phyloP scores from a whole-genome alignment of 768 basidiomycete species.

The Russula sp. region DNA sequence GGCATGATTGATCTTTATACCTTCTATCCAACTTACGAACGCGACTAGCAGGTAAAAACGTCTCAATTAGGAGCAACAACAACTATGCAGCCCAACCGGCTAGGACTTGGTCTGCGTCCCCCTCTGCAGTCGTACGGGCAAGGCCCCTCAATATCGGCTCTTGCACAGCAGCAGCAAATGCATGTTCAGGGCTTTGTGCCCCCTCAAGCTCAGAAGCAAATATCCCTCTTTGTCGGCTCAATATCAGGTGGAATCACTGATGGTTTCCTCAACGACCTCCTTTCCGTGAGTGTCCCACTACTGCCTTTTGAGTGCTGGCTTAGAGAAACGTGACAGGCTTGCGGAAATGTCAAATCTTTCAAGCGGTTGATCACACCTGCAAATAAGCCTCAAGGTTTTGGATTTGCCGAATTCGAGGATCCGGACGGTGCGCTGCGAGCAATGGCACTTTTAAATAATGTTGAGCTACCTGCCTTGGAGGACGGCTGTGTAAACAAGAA shows the following conservation, averaged over 20 bases:
- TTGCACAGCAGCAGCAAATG: conserved; percentile 75
- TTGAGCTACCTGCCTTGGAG: conserved; percentile 55
- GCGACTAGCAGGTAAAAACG: background rate
- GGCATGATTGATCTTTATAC: background rate
- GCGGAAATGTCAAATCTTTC: conserved; percentile 83
- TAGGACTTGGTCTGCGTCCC: conserved; percentile 80
- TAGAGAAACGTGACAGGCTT: conserved; percentile 48
- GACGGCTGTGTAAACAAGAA: conserved; percentile 56
- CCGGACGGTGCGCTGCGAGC: conserved; percentile 85
- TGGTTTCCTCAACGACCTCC: conserved; percentile 65
- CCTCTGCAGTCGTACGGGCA: conserved; percentile 84
- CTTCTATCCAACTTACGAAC: background rate
- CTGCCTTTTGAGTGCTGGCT: background rate
- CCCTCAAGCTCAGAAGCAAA: conserved; percentile 61
- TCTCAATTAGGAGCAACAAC: background rate
- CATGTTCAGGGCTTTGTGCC: conserved; percentile 55
- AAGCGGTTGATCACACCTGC: conserved; percentile 89
- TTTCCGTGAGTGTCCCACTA: conserved; percentile 48
- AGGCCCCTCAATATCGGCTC: conserved; percentile 86
- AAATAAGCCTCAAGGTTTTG: conserved; percentile 93
- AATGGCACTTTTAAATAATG: conserved; percentile 52
- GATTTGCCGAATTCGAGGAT: conserved; percentile 93
- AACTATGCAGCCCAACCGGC: conserved; percentile 62
- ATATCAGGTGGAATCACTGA: conserved; percentile 93
- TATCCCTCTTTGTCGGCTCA: conserved; percentile 84